Percentiles rank a stretch among this genome's conserved stretches.
Evolutionary conservation across 148 eudicot species (phyloP).

Genomic region (Spergularia marina): DNA sequence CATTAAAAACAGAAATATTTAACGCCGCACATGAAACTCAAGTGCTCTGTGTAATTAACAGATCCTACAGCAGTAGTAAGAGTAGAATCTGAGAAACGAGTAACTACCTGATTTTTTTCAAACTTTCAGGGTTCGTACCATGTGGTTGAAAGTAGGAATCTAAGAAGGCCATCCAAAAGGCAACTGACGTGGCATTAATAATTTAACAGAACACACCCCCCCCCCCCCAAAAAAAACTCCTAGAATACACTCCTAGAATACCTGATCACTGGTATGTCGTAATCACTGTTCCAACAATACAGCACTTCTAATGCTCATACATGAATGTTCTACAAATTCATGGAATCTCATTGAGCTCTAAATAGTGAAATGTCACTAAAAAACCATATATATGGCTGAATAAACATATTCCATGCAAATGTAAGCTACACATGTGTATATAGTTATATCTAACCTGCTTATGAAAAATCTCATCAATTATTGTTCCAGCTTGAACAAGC

Average conservation of each 20-base stretch:
- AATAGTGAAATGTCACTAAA: not conserved
- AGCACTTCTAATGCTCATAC: not conserved
- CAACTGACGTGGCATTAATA: not conserved
- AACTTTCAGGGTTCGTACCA: not conserved
- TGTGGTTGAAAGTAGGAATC: not conserved
- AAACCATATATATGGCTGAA: not conserved
- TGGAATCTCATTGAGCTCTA: not conserved
- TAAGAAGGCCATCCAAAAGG: not conserved
- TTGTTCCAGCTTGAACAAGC: conserved; percentile 62
- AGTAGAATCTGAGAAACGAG: no score
- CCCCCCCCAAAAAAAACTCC: no score
- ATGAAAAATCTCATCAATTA: conserved; percentile 75
- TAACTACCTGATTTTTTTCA: no score
- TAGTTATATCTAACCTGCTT: conserved; percentile 56
- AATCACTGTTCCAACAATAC: not conserved
- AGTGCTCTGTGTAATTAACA: no score
- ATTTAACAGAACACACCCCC: not conserved
- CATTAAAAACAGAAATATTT: no score
- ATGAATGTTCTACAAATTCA: not conserved
- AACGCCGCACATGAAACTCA: no score
- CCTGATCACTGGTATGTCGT: not conserved
- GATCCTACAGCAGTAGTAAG: no score
- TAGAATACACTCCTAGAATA: not conserved
- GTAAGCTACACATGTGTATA: conserved; percentile 4
- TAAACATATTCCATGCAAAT: conserved; percentile 7